A percentile compares a stretch with the other conserved stretches of the same genome.
Conservation (phyloP, 106 monocot species). For the Phalaenopsis equestris region DNA sequence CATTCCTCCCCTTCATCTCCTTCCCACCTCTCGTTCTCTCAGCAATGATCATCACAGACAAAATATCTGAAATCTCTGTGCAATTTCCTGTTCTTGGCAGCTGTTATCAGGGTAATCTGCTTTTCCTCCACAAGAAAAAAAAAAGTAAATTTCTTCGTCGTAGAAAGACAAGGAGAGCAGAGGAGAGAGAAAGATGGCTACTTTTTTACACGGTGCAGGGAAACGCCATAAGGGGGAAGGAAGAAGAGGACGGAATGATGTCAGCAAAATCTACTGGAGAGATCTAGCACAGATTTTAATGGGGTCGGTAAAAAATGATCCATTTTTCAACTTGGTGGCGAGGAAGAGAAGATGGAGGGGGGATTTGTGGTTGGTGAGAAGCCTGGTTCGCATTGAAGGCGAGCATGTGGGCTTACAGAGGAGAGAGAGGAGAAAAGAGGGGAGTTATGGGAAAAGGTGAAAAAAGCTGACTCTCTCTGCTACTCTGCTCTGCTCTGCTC, state of each 20-base stretch:
- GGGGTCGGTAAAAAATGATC: slow-evolving; percentile 1
- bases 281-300: slow-evolving; percentile 13
- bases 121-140: neutral
- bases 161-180: neutral
- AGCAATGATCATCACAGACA: slow-evolving; percentile 14
- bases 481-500: neutral
- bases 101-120: slow-evolving; percentile 8
- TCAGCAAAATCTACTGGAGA: slow-evolving; percentile 25
- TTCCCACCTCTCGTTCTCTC: slow-evolving; percentile 2
- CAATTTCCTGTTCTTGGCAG: slow-evolving; percentile 1
- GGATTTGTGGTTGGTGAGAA: neutral
- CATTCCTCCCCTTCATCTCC: slow-evolving; percentile 4
- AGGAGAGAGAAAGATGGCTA: neutral
- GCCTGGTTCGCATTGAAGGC: slow-evolving; percentile 4
- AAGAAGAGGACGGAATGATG: slow-evolving; percentile 10
- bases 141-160: neutral
- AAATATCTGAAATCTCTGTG: slow-evolving; percentile 21
- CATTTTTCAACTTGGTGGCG: neutral
- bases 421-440: neutral
- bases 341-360: neutral
- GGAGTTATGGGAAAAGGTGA: slow-evolving; percentile 3
- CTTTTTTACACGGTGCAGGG: slow-evolving; percentile 5
- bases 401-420: slow-evolving; percentile 9
- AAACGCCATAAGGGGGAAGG: slow-evolving; percentile 7
- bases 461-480: slow-evolving; percentile 6